A percentile compares a stretch with the other conserved stretches of the same genome.
These are phyloP conservation scores for Microdochium paspali DNA, from an alignment of 2,329 filamentous ascomycete species.

Conservation along the genomic window DNA sequence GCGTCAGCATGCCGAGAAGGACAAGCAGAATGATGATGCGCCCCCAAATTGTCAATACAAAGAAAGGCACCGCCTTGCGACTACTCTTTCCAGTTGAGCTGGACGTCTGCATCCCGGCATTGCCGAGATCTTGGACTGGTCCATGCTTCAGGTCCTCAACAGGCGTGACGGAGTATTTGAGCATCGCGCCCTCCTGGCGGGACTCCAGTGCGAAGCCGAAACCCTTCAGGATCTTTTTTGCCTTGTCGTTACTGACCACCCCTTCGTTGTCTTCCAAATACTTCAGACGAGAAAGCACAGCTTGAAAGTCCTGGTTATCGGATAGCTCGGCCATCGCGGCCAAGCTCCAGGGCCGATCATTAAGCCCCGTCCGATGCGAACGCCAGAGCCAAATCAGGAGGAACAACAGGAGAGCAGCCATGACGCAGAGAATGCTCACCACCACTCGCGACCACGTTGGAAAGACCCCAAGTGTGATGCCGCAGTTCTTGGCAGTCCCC, in stretches of 20 bases:
- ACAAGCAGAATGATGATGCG: conserved; percentile 13
- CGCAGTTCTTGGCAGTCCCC: conserved; percentile 17
- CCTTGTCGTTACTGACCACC: conserved; percentile 9
- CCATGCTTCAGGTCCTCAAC: conserved; percentile 6
- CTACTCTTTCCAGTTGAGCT: conserved; percentile 1
- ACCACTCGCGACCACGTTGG: conserved; percentile 18
- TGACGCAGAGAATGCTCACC: conserved; percentile 19
- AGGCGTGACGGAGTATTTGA: conserved; percentile 14
- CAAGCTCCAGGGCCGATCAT: conserved; percentile 30
- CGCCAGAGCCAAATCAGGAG: conserved; percentile 17
- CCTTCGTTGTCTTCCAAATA: conserved; percentile 2
- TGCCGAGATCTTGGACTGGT: background rate
- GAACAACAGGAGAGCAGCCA: conserved; percentile 17
- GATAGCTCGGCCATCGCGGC: conserved; percentile 24
- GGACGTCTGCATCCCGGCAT: background rate
- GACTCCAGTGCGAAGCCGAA: conserved; percentile 9
- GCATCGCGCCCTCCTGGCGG: conserved; percentile 11
- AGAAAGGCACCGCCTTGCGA: conserved; percentile 13
- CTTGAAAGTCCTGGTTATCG: conserved; percentile 16
- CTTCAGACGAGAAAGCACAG: conserved; percentile 13
- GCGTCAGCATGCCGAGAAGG: conserved; percentile 11
- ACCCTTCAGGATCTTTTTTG: conserved; percentile 13
- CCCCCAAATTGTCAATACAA: conserved; percentile 15
- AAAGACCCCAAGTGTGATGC: conserved; percentile 23
- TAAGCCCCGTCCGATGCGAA: conserved; percentile 25